phyloP scores from a whole-genome alignment of 805 yeast species.

The Candida sphagnicola region DNA sequence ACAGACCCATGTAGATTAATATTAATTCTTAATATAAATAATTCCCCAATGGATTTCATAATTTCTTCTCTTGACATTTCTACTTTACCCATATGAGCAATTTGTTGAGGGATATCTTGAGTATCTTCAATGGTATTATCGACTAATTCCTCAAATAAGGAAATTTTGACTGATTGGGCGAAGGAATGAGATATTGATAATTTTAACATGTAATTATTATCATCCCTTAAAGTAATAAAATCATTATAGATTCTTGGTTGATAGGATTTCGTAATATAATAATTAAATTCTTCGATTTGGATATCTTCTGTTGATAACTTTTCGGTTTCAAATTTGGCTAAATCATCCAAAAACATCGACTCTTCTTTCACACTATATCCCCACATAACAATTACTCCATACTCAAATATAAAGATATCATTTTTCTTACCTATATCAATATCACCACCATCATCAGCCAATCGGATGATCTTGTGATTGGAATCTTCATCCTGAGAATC shows the following conservation, averaged over 20 bases:
- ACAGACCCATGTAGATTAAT: conserved; percentile 84
- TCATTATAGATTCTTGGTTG: conserved; percentile 96
- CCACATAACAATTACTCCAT: conserved; percentile 98
- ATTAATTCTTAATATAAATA: conserved; percentile 81
- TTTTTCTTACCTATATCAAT: conserved; percentile 79
- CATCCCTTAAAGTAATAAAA: conserved; percentile 88
- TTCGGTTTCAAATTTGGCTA: conserved; percentile 89
- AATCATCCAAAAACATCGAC: conserved; percentile 69
- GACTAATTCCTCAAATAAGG: conserved; percentile 91
- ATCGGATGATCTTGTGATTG: conserved; percentile 46
- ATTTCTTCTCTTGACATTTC: conserved; percentile 92
- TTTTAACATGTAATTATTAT: conserved; percentile 85
- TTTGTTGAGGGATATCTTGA: conserved; percentile 94
- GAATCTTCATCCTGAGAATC: conserved; percentile 19
- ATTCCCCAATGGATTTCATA: conserved; percentile 95
- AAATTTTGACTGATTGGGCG: conserved; percentile 92
- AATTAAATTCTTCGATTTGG: conserved; percentile 92
- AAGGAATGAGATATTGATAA: conserved; percentile 92
- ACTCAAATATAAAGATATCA: conserved; percentile 87
- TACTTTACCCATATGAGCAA: conserved; percentile 92
- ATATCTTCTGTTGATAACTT: conserved; percentile 88
- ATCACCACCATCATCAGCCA: conserved; percentile 95
- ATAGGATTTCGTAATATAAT: conserved; percentile 87
- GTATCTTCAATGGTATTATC: conserved; percentile 97
- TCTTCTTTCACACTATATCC: conserved; percentile 88